Evolutionary conservation across 352 stramenopile genomes (phyloP).

Genomic region (Phytophthora agathidicida): DNA sequence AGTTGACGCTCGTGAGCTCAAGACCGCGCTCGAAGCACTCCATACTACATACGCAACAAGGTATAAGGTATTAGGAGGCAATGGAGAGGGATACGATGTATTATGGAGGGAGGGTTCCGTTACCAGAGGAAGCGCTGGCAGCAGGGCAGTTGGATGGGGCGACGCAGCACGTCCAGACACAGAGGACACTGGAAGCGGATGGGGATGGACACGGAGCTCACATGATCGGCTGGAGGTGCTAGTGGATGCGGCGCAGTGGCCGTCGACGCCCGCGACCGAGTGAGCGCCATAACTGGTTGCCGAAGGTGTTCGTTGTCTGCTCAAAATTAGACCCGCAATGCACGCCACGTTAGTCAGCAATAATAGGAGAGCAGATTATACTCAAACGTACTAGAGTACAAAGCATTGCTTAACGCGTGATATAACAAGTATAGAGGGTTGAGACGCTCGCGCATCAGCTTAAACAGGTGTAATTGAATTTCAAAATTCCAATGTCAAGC

Average conservation of each 20-base stretch:
- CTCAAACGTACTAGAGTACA: no score
- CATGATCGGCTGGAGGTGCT: not conserved
- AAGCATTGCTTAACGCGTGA: no score
- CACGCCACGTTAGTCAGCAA: slow-evolving; percentile 7
- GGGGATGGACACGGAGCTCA: slow-evolving; percentile 43
- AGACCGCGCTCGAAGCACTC: slow-evolving; percentile 78
- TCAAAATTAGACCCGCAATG: slow-evolving; percentile 7
- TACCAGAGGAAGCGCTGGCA: slow-evolving; percentile 78
- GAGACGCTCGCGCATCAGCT: no score
- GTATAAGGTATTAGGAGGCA: slow-evolving; percentile 2
- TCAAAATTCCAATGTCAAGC: slow-evolving; percentile 26
- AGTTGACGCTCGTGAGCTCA: slow-evolving; percentile 80
- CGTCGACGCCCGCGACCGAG: slow-evolving; percentile 28
- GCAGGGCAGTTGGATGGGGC: slow-evolving; percentile 72
- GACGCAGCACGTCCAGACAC: slow-evolving; percentile 75
- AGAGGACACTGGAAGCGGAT: slow-evolving; percentile 80
- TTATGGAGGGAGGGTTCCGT: no score
- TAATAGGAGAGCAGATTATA: not conserved
- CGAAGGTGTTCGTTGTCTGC: slow-evolving; percentile 8
- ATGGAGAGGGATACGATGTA: not conserved
- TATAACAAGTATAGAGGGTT: slow-evolving; percentile 11
- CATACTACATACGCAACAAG: slow-evolving; percentile 33
- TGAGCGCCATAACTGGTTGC: slow-evolving; percentile 38
- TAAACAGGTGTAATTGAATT: slow-evolving; percentile 14
- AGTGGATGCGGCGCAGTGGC: slow-evolving; percentile 1